phyloP scores from a whole-genome alignment of 2,329 filamentous ascomycete species.

The Trichoderma breve region DNA sequence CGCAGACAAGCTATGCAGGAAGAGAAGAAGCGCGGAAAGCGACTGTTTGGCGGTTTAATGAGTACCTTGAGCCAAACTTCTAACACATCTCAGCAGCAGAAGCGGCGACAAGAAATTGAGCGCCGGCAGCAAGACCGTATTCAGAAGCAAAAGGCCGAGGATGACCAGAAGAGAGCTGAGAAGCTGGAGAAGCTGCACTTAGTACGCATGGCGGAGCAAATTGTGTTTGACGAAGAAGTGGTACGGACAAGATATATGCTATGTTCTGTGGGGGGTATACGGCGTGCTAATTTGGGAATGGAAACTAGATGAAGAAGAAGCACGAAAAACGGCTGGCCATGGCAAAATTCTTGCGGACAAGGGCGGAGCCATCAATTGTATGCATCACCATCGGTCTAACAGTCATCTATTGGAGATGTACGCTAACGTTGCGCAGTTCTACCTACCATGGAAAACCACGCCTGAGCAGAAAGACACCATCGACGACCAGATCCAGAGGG shows the following conservation, averaged over 20 bases:
- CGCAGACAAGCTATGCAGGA: conserved; percentile 48
- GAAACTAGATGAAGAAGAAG: conserved; percentile 66
- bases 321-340: conserved; percentile 70
- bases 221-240: conserved; percentile 70
- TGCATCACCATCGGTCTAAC: conserved; percentile 35
- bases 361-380: conserved; percentile 70
- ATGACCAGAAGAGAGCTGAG: conserved; percentile 64
- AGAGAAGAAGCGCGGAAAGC: conserved; percentile 80
- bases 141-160: conserved; percentile 69
- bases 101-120: conserved; percentile 76
- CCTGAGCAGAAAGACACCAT: conserved; percentile 68
- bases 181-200: conserved; percentile 61
- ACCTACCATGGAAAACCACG: conserved; percentile 77
- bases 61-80: conserved; percentile 74
- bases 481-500: conserved; percentile 65
- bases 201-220: conserved; percentile 66
- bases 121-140: conserved; percentile 75
- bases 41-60: conserved; percentile 80
- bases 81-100: conserved; percentile 61
- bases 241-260: conserved; percentile 50
- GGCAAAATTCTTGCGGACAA: conserved; percentile 73
- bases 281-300: conserved; percentile 23
- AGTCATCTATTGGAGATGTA: not conserved
- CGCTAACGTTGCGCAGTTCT: conserved; percentile 58
- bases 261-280: not conserved